Base-by-base conservation (phyloP, 2,329 filamentous ascomycete species). In the Aspergillus puulaauensis region DNA sequence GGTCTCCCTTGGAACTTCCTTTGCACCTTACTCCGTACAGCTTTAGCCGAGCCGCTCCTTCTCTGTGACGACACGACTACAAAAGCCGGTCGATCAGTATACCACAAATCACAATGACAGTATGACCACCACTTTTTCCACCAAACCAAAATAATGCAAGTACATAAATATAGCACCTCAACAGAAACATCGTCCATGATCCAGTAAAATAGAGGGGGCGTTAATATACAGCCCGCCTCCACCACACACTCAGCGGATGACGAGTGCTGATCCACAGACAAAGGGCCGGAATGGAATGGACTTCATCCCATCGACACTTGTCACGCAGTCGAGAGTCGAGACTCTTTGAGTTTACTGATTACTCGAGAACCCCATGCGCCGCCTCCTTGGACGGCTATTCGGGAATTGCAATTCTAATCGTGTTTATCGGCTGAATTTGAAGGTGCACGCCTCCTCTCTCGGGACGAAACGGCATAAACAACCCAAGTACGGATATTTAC, bases 191-290 rank as follows among this genome's bases (percentile, higher is more conserved):
- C 35, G n/a, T 23, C 19, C 41, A 49, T 19, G 31, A 15, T 23
- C 27, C 12, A 9, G 15, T 31, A 19, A 31, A n/a, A 37, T 37
- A n/a, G 35, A 37, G 14, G 35, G 14, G 35, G 35, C 35, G 35
- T 37, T 37, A 31, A 31, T 11, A 15, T 17, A 31, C 21, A 37
- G 31, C 14, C 46, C 21, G 9, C n/a, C 17, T 37, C n/a, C 14
- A 7, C 21, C 46, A 37, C 40, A 43, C 23, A 52, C 49, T 43
- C 49, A 43, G n/a, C 21, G 40, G 50, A 52, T 52, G 50, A 52
- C 50, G 50, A 52, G 37, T 52, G 11, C 39, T 31, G 39, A 45
- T 52, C 50, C 50, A 52, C 50, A 35, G 3, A 17, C 27, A 17
- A 52, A 52, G 33, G 27, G 27, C 27, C 27, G 8, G 12, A 49